A percentile compares a stretch with the other conserved stretches of the same genome.
These are phyloP conservation scores for Epithemia pelagica DNA, from an alignment of 108 stramenopile genomes.

Conservation along the genomic window DNA sequence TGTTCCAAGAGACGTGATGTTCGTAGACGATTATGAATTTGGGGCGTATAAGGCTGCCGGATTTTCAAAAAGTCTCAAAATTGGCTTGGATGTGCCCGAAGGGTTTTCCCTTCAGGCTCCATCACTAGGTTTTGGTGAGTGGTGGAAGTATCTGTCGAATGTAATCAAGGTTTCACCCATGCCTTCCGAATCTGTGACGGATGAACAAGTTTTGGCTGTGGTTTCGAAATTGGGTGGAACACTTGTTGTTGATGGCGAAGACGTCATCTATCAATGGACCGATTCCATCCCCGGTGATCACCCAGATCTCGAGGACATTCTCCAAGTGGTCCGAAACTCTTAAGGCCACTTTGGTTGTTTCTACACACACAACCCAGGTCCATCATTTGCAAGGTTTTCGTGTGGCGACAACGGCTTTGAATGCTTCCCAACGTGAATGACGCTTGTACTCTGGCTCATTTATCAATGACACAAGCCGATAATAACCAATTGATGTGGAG, in stretches of 20 bases:
- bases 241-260: slow-evolving; percentile 66
- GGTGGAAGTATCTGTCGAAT: slow-evolving; percentile 48
- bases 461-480: too few species aligned
- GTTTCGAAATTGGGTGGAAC: slow-evolving; percentile 83
- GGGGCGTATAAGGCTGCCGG: slow-evolving; percentile 67
- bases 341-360: too few species aligned
- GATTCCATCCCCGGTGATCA: slow-evolving; percentile 79
- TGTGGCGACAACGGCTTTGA: too few species aligned
- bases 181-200: slow-evolving; percentile 48
- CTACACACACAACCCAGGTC: too few species aligned
- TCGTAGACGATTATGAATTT: slow-evolving; percentile 71
- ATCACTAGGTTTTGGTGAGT: slow-evolving; percentile 31
- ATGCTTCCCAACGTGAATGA: too few species aligned
- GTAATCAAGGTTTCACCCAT: slow-evolving; percentile 60
- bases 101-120: slow-evolving; percentile 51
- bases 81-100: slow-evolving; percentile 39
- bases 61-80: slow-evolving; percentile 20
- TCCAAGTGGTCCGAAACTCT: not conserved
- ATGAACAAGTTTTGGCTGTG: slow-evolving; percentile 73
- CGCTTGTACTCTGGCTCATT: too few species aligned
- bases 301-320: slow-evolving; percentile 37
- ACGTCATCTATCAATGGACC: slow-evolving; percentile 68
- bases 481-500: too few species aligned
- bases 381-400: too few species aligned
- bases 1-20: slow-evolving; percentile 38